A percentile compares a stretch with the other conserved stretches of the same genome.
Conservation (phyloP, 495 filamentous ascomycete species). For the Tuber indicum region DNA sequence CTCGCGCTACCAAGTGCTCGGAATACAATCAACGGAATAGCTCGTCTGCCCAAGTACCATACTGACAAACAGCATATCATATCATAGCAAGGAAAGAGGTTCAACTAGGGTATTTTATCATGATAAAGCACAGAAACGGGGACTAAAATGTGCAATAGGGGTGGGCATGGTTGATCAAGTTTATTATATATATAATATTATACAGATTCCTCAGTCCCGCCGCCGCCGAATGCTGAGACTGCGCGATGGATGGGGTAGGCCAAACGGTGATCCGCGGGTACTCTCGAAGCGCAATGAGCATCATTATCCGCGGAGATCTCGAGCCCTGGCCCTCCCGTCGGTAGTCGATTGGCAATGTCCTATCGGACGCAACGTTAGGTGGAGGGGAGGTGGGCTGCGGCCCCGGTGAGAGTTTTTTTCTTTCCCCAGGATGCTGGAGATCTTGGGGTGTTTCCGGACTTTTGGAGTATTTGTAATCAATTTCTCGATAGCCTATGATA, state of each 20-base stretch:
- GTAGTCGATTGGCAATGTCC: neutral
- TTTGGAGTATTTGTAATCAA: neutral
- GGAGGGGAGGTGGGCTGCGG: neutral
- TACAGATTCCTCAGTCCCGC: neutral
- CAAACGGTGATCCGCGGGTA: neutral
- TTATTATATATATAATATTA: neutral
- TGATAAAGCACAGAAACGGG: too few species aligned
- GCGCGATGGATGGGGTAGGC: neutral
- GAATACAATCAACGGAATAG: too few species aligned
- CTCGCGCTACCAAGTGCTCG: neutral
- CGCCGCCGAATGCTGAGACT: neutral
- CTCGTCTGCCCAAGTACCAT: too few species aligned
- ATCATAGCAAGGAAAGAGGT: too few species aligned
- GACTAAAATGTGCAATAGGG: too few species aligned
- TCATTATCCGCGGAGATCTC: neutral
- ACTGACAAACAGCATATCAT: too few species aligned
- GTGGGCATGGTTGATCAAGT: neutral
- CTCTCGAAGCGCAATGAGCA: neutral
- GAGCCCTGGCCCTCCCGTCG: neutral
- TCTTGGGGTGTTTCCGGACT: neutral
- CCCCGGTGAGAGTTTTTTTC: too few species aligned
- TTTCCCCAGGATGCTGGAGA: neutral
- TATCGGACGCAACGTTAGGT: neutral
- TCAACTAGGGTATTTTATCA: too few species aligned
- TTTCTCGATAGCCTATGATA: neutral